Evolutionary conservation across 257 asterid species (phyloP), one percentile per base, ranked within the genome.

Genomic region (Solanum virginianum): DNA sequence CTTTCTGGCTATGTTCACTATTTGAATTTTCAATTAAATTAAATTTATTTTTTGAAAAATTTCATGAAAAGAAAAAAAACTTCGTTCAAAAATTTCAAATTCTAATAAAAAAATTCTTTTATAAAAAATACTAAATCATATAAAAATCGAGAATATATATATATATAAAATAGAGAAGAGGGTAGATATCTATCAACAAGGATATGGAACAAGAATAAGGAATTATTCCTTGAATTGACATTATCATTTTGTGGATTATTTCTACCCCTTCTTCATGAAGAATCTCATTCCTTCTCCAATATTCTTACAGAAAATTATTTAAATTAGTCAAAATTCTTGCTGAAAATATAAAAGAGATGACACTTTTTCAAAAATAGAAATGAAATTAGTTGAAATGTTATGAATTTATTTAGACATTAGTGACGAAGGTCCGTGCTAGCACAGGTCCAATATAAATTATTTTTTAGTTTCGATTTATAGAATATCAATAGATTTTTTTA

Each of bases 201-300:
- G 47, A 68, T 24, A n/a, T 43, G 81, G 39, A 22, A 74, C n/a
- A 47, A 77, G 82, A 77, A 49, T 51, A 24, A 49, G 45, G 47
- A 77, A 77, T 53, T 51, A 77, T 49, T 51, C 82, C 16, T 15
- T 16, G 16, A 24, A 77, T 15, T 77, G 26, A n/a, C 20, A 72
- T 72, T 18, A 20, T 20, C n/a, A 32, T 1, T 36, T n/a, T 72
- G 57, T 45, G 57, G 82, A 51, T 77, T 77, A 77, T 77, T 77
- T 53, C 11, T 51, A 26, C 16, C 63, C 24, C 26, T 77, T 51
- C n/a, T 77, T 51, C 47, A 9, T 77, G 26, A 3, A 5, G 82
- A 17, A 77, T 77, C 82, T 53, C 43, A 77, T 77, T 77, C 82
- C 63, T 77, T 53, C 82, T 77, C 17, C 82, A 77, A 53, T 26